Percentiles rank a stretch among this genome's conserved stretches.
Evolutionary conservation across 192 early-diverging fungal genomes (phyloP).

Genomic region (Podila minutissima): DNA sequence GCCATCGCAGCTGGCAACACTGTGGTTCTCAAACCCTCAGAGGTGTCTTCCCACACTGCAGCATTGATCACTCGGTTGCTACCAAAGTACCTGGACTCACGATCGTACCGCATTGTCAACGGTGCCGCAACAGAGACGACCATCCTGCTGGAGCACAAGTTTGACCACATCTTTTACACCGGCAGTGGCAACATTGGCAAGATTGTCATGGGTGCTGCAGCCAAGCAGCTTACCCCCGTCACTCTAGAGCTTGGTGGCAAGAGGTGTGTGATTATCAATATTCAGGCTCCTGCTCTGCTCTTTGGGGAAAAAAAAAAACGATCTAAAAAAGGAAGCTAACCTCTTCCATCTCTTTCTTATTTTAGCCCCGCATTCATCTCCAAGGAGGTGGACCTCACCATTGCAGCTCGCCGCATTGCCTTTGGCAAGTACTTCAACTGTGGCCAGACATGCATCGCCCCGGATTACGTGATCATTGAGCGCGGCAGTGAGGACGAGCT

Average conservation of each 20-base stretch:
- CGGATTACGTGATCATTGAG: slow-evolving; percentile 78
- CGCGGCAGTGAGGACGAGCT: slow-evolving; percentile 58
- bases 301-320: not conserved
- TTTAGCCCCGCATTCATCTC: slow-evolving; percentile 71
- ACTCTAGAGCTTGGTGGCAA: slow-evolving; percentile 97
- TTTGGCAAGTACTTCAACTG: slow-evolving; percentile 88
- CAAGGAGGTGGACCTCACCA: slow-evolving; percentile 69
- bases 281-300: too few species aligned
- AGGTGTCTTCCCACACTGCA: slow-evolving; percentile 75
- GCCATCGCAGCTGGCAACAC: slow-evolving; percentile 94
- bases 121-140: slow-evolving; percentile 83
- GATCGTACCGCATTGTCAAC: slow-evolving; percentile 72
- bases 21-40: slow-evolving; percentile 86
- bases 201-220: slow-evolving; percentile 85
- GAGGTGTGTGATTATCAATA: slow-evolving; percentile 48
- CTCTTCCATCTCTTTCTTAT: not conserved
- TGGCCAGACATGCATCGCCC: slow-evolving; percentile 88
- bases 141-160: slow-evolving; percentile 74
- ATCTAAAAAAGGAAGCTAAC: not conserved
- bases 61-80: slow-evolving; percentile 69
- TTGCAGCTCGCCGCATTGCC: slow-evolving; percentile 75
- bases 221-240: slow-evolving; percentile 87
- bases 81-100: slow-evolving; percentile 78
- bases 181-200: slow-evolving; percentile 84
- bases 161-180: slow-evolving; percentile 96